Evolutionary conservation across 192 early-diverging fungal genomes (phyloP), one percentile per base, ranked within the genome.

Genomic region (Diversispora epigaea): DNA sequence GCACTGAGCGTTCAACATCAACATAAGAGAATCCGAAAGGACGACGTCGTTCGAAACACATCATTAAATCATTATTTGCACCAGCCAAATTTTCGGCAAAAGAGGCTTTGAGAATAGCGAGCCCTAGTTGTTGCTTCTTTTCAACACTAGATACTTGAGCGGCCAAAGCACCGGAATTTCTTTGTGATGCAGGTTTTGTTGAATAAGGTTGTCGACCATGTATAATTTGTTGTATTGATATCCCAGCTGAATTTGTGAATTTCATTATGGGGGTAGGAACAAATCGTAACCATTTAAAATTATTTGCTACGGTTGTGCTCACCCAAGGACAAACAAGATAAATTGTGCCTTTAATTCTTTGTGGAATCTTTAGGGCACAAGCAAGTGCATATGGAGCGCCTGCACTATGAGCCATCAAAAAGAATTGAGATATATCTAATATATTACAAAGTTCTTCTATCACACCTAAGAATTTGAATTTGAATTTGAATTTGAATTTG

Each of bases 281-380:
- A 57, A 78, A 79, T 50, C 57, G 68, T 73, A 82, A 80, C 81
- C 81, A 82, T 63, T 82, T 82, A 74, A 82, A 78, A 44, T 79
- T 62, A 55, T 82, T 82, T 4, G 81, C 78, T 0, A 82, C 49
- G 1, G 81, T 82, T 62, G 79, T 61, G 47, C 77, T 77, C 19
- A 82, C 81, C 81, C 81, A 82, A 0, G 81, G 81, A 10, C 76
- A 82, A 67, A 82, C 77, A 14, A 82, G 49, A 78, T 79, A 82
- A 15, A 82, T 79, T 46, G 81, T 82, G 6, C 81, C 81, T 12
- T 80, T 73, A 32, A 82, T 65, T 57, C 78, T 75, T 39, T 78
- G 44, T 39, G 79, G 79, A 46, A 82, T 72, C 69, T 77, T 63
- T 0, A 82, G 65, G 5, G 78, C 81, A 68, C 81, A 82, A 46